A percentile compares a stretch with the other conserved stretches of the same genome.
Evolutionary conservation across 257 asterid species (phyloP).

Genomic region (Osmanthus fragrans): DNA sequence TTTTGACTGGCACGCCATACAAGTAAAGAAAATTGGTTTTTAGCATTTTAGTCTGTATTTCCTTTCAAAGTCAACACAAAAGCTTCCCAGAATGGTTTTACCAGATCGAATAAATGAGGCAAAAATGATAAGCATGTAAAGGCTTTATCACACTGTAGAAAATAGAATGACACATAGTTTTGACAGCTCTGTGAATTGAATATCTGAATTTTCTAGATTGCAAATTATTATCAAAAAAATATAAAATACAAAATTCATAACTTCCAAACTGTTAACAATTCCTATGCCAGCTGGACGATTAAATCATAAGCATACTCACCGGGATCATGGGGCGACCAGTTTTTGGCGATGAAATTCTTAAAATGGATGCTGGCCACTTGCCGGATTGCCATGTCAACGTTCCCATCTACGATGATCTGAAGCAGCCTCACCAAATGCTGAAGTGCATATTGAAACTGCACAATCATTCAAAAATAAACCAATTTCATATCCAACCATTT

Average conservation of each 20-base stretch:
- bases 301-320: slow-evolving; percentile 35
- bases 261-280: not conserved
- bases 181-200: not conserved
- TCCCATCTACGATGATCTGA: slow-evolving; percentile 88
- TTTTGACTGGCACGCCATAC: not conserved
- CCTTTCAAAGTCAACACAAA: not conserved
- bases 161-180: not conserved
- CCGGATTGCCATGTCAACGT: slow-evolving; percentile 77
- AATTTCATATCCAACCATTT: slow-evolving; percentile 6
- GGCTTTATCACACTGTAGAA: not conserved
- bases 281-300: not conserved
- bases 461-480: slow-evolving; percentile 10
- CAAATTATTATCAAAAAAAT: not conserved
- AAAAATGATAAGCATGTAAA: not conserved
- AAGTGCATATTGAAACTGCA: slow-evolving; percentile 83
- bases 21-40: not conserved
- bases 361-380: slow-evolving; percentile 97
- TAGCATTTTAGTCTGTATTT: not conserved
- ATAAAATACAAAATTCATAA: not conserved
- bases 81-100: not conserved
- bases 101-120: not conserved
- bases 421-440: slow-evolving; percentile 95
- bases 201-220: not conserved
- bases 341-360: slow-evolving; percentile 80
- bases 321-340: slow-evolving; percentile 86